Evolutionary conservation across 345 rosid species (phyloP).

Genomic region (Syzygium aqueum): DNA sequence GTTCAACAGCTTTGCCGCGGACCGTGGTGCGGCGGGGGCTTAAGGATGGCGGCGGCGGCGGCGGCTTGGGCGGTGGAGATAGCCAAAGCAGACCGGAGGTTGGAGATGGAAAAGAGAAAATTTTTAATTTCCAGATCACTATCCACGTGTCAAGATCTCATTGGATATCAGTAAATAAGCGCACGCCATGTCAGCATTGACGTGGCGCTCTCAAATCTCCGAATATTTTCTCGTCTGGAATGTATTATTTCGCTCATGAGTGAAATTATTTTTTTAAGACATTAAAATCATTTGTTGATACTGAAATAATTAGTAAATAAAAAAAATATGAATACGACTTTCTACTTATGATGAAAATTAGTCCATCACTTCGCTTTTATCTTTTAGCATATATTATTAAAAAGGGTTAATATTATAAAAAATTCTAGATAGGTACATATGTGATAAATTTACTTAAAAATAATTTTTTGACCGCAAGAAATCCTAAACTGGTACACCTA

Average conservation of each 20-base stretch:
- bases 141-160: too few species aligned
- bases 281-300: not conserved
- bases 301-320: not conserved
- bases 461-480: fast-evolving
- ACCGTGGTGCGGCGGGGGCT: too few species aligned
- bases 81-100: too few species aligned
- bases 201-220: too few species aligned
- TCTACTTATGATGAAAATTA: not conserved
- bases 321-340: not conserved
- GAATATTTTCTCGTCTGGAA: not conserved
- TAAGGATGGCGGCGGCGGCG: too few species aligned
- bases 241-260: not conserved
- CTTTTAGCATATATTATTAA: constrained; percentile 1
- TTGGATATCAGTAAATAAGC: too few species aligned
- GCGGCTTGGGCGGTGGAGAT: too few species aligned
- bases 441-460: fast-evolving
- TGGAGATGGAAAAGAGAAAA: too few species aligned
- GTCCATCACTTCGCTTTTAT: not conserved
- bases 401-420: not conserved
- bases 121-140: too few species aligned
- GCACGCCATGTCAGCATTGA: too few species aligned
- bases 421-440: fast-evolving
- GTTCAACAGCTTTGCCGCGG: too few species aligned
- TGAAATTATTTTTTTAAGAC: not conserved
- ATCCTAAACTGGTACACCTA: fast-evolving